Evolutionary conservation across 202 grass and related monocot genomes (phyloP).

Genomic region (Bolboschoenoplectus hybrid): DNA sequence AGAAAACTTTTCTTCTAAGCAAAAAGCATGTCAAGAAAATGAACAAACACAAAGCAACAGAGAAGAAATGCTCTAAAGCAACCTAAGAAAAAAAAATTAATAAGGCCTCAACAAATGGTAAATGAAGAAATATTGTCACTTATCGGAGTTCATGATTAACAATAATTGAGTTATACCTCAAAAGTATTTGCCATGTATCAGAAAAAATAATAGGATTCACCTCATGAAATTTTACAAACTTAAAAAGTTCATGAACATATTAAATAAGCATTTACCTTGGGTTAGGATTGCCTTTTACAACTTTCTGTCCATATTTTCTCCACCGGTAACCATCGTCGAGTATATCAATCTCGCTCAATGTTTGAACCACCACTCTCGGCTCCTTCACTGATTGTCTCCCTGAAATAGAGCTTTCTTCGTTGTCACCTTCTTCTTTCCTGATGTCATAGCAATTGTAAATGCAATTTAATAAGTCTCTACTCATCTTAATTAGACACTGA

Average conservation of each 20-base stretch:
- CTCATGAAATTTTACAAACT: background rate
- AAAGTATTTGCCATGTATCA: background rate
- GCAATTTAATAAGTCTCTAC: background rate
- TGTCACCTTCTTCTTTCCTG: constrained; percentile 64
- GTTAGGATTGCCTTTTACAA: constrained; percentile 93
- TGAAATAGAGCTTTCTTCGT: constrained; percentile 56
- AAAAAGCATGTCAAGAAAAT: background rate
- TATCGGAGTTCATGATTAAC: background rate
- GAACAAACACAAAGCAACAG: background rate
- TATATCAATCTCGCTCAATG: constrained; percentile 91
- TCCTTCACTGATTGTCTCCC: constrained; percentile 71
- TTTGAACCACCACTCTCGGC: constrained; percentile 84
- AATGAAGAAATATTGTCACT: background rate
- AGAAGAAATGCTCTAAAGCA: constrained; percentile 14
- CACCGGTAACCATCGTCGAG: constrained; percentile 82
- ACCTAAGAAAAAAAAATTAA: background rate
- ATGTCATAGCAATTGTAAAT: constrained; percentile 18
- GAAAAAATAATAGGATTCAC: background rate
- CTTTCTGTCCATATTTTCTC: constrained; percentile 90
- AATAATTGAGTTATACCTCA: background rate
- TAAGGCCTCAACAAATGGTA: background rate
- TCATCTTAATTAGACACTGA: background rate
- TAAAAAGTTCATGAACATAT: background rate
- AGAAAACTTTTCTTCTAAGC: background rate
- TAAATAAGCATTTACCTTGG: constrained; percentile 48